Evolutionary conservation across 1,284 basidiomycete species (phyloP).

Genomic region (Sphagnurus paluster): DNA sequence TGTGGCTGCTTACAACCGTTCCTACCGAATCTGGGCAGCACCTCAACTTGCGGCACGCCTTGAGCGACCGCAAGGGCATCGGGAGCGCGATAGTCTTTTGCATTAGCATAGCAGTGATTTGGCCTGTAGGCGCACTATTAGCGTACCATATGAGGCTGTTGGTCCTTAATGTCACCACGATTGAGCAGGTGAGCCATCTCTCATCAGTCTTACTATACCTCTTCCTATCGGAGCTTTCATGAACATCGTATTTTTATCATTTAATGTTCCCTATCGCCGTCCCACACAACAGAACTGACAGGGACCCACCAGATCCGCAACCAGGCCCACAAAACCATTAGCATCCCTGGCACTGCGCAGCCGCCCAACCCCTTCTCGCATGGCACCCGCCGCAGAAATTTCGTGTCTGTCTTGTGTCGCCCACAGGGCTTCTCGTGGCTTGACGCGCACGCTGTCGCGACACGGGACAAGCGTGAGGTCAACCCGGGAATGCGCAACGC

Average conservation of each 20-base stretch:
- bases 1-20: conserved; percentile 59
- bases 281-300: too few species aligned
- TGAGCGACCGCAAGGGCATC: conserved; percentile 47
- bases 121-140: conserved; percentile 78
- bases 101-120: conserved; percentile 69
- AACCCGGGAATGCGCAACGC: conserved; percentile 50
- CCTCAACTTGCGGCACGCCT: conserved; percentile 56
- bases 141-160: conserved; percentile 86
- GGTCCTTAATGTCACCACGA: conserved; percentile 85
- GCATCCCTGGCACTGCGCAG: conserved; percentile 47
- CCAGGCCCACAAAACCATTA: conserved; percentile 70
- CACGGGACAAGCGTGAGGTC: conserved; percentile 65
- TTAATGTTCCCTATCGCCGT: conserved; percentile 4
- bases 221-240: not conserved
- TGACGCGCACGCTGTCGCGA: conserved; percentile 51
- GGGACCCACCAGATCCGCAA: conserved; percentile 85
- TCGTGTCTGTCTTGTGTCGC: conserved; percentile 68
- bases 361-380: conserved; percentile 81
- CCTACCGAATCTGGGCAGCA: conserved; percentile 36
- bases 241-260: not conserved
- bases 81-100: conserved; percentile 82
- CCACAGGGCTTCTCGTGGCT: conserved; percentile 74
- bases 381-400: conserved; percentile 68
- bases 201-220: not conserved
- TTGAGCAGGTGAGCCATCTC: conserved; percentile 76